Conservation (phyloP, 2,329 filamentous ascomycete genomes). For the Aureobasidium mangrovei region DNA sequence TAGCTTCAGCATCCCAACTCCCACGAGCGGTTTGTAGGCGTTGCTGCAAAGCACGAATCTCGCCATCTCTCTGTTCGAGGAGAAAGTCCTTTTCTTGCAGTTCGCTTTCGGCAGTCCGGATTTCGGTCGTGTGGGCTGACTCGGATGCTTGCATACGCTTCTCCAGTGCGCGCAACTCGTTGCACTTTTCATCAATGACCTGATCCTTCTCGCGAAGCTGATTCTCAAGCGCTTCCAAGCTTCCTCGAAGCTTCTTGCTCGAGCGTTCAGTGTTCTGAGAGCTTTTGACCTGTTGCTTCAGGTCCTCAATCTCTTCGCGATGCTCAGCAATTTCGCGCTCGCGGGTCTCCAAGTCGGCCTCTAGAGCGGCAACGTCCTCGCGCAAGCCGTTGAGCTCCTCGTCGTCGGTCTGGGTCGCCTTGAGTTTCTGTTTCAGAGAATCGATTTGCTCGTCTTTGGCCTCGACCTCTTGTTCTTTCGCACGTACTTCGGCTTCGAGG, state of each 20-base stretch:
- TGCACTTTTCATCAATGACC: conserved; percentile 27
- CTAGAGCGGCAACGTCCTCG: conserved; percentile 42
- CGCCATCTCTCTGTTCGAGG: conserved; percentile 30
- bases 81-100: conserved; percentile 53
- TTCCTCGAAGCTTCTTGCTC: conserved; percentile 30
- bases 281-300: conserved; percentile 10
- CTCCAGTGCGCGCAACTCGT: conserved; percentile 26
- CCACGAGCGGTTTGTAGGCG: conserved; percentile 30
- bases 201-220: conserved; percentile 28
- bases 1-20: conserved; percentile 31
- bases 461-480: conserved; percentile 36
- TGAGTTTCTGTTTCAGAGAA: conserved; percentile 31
- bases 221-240: conserved; percentile 27
- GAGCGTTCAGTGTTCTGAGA: conserved; percentile 28
- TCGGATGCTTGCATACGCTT: conserved; percentile 26
- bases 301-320: conserved; percentile 16
- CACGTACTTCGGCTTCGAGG: conserved; percentile 43
- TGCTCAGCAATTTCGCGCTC: conserved; percentile 35
- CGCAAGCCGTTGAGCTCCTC: conserved; percentile 52
- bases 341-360: conserved; percentile 43
- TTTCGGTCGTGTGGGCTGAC: conserved; percentile 19
- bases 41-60: conserved; percentile 29
- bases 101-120: conserved; percentile 31
- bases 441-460: conserved; percentile 44
- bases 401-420: conserved; percentile 22